Evolutionary conservation across 148 eudicot species (phyloP), one percentile per base, ranked within the genome.

Genomic region (Diospyros kaki): DNA sequence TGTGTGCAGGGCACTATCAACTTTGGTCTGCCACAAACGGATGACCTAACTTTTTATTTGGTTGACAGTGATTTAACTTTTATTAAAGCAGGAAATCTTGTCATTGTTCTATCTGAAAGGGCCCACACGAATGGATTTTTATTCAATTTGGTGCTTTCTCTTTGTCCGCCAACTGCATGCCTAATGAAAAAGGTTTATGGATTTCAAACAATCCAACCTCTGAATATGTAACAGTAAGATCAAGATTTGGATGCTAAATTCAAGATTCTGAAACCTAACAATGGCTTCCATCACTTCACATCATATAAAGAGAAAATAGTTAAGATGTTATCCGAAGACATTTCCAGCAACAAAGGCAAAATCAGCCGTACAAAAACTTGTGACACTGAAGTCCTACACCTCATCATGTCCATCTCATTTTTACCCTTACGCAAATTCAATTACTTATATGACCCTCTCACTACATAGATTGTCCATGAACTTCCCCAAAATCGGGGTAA

Each of bases 131-230:
- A 75, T 75, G 80, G 67, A 72, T 62, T 42, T 69, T 65, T 54
- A 43, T 73, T 64, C 62, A 76, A 73, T 73, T 76, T 72, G 84
- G 83, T 81, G 68, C 54, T 15, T 66, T 80, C 72, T 85, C 84
- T 17, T 70, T 83, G 83, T 73, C 88, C 74, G 71, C 77, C 76
- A 71, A 73, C 61, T 58, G 62, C 80, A 69, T 44, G 72, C 58
- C 42, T 18, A 71, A 15, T 64, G 28, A 58, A 79, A 40, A 78
- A 39, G 17, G 5, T 68, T 78, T 64, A 38, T 55, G 52, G 46
- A n/a, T 46, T 41, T 52, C 73, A 74, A 79, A 66, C 51, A 55
- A 60, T 38, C 72, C 60, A 63, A 56, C 67, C 48, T 70, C 72
- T n/a, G 14, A 71, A 66, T 66, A 51, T 59, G 12, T 60, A 81